These are phyloP conservation scores for Imleria badia DNA, from an alignment of 768 basidiomycete genomes.

Conservation along the genomic window DNA sequence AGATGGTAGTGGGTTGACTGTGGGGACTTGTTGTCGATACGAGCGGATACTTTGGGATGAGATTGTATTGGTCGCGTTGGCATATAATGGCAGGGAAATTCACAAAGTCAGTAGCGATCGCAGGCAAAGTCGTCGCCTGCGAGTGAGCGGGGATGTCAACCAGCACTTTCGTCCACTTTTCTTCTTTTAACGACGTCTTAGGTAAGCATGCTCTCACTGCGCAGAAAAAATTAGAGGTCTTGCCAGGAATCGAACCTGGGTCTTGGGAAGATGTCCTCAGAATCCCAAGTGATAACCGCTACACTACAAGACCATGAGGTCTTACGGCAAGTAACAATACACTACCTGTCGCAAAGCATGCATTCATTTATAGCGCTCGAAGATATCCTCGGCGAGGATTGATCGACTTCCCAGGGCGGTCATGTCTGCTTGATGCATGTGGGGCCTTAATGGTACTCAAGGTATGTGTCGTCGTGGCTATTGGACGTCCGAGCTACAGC, in stretches of 20 bases:
- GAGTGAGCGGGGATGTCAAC: slow-evolving; percentile 8
- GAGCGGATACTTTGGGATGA: slow-evolving; percentile 37
- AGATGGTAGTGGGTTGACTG: slow-evolving; percentile 19
- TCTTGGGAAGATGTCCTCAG: slow-evolving; percentile 24
- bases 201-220: background rate
- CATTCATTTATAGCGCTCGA: no score
- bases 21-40: slow-evolving; percentile 26
- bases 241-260: slow-evolving; percentile 31
- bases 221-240: slow-evolving; percentile 10
- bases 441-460: no score
- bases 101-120: slow-evolving; percentile 17
- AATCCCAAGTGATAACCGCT: slow-evolving; percentile 33
- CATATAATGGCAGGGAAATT: slow-evolving; percentile 54
- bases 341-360: no score
- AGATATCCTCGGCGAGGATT: no score
- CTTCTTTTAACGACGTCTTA: background rate
- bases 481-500: no score
- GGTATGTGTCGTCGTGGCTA: no score
- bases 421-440: no score
- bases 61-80: slow-evolving; percentile 51
- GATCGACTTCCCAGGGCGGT: no score
- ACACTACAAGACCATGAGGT: slow-evolving; percentile 24
- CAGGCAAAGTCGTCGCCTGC: slow-evolving; percentile 24
- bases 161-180: background rate
- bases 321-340: no score